Percentiles rank a stretch among this genome's conserved stretches.
These are phyloP conservation scores for Malassezia slooffiae DNA, from an alignment of 1,284 basidiomycete species.

Conservation along the genomic window DNA sequence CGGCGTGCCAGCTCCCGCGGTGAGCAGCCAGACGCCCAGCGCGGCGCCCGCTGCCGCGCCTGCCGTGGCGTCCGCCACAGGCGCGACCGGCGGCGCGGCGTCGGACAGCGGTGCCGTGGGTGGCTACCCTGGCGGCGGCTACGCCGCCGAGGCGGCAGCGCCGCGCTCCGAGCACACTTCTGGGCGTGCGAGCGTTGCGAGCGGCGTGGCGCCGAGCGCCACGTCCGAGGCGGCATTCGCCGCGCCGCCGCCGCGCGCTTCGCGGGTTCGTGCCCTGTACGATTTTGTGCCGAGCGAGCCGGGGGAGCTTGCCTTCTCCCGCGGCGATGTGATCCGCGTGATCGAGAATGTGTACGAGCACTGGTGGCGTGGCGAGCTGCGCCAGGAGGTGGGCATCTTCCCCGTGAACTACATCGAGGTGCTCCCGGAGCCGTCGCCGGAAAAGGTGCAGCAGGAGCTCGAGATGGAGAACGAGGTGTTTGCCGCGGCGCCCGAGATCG, in stretches of 20 bases:
- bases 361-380: conserved; percentile 94
- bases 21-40: conserved; percentile 14
- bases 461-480: conserved; percentile 82
- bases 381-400: conserved; percentile 89
- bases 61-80: too few relatives aligned
- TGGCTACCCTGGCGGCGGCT: too few relatives aligned
- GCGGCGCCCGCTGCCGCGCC: conserved; percentile 16
- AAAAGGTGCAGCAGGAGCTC: conserved; percentile 69
- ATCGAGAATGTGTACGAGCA: conserved; percentile 90
- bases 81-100: too few relatives aligned
- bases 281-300: conserved; percentile 77
- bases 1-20: conserved; percentile 12
- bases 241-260: neutral
- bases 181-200: too few relatives aligned
- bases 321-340: conserved; percentile 90
- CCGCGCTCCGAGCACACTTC: too few relatives aligned
- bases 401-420: conserved; percentile 92
- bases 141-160: too few relatives aligned
- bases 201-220: too few relatives aligned
- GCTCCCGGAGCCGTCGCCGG: conserved; percentile 70
- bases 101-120: too few relatives aligned
- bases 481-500: conserved; percentile 71
- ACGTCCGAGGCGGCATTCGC: too few relatives aligned
- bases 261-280: conserved; percentile 62
- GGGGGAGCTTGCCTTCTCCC: conserved; percentile 82